Evolutionary conservation across 768 basidiomycete genomes (phyloP).

Genomic region (Tylopilus plumbeoviolaceoides): DNA sequence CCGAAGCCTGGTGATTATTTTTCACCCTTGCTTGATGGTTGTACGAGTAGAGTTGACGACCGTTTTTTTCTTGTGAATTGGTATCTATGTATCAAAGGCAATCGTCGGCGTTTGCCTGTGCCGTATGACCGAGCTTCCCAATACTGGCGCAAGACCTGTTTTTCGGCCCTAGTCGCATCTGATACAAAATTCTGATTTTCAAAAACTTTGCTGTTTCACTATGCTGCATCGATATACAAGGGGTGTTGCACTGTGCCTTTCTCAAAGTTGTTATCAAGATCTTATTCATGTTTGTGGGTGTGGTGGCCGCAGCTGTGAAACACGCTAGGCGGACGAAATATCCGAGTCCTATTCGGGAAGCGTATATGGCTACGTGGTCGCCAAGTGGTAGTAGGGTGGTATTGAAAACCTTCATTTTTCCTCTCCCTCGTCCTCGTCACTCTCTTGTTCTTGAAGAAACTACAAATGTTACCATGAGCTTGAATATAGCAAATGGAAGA

Average conservation of each 20-base stretch:
- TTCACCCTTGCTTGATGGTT: slow-evolving; percentile 9
- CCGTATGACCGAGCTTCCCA: slow-evolving; percentile 12
- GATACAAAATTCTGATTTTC: slow-evolving; percentile 1
- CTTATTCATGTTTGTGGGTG: background rate
- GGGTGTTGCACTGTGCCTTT: background rate
- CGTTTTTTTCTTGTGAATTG: slow-evolving; percentile 19
- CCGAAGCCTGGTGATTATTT: slow-evolving; percentile 73
- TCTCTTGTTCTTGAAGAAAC: slow-evolving; percentile 87
- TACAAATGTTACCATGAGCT: slow-evolving; percentile 44
- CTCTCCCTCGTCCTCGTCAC: slow-evolving; percentile 53
- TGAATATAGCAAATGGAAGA: background rate
- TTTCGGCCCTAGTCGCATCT: background rate
- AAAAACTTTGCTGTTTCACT: background rate
- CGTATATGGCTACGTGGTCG: slow-evolving; percentile 1
- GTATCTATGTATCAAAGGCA: slow-evolving; percentile 19
- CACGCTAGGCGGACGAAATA: background rate
- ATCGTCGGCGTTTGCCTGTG: slow-evolving; percentile 11
- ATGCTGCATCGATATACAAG: slow-evolving; percentile 2
- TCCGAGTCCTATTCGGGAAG: slow-evolving; percentile 14
- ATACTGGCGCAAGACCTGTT: background rate
- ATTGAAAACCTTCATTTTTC: slow-evolving; percentile 11
- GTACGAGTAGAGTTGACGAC: slow-evolving; percentile 24
- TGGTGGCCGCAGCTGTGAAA: background rate
- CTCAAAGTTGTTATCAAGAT: background rate
- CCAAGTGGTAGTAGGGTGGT: slow-evolving; percentile 1